Conservation (phyloP, 2,329 filamentous ascomycete species). For the Tolypocladium nubicola region DNA sequence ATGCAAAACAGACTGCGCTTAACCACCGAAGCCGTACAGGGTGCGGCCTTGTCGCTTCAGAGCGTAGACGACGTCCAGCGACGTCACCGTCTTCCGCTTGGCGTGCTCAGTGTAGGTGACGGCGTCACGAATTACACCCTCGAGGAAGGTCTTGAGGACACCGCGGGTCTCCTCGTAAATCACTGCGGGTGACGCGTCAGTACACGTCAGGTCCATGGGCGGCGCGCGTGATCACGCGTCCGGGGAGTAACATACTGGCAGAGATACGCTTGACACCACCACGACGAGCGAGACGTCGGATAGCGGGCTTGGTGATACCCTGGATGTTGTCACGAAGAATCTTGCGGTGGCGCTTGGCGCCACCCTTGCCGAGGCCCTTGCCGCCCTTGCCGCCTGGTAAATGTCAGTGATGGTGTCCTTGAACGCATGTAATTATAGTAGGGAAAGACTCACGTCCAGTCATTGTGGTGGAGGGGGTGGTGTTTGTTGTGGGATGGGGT, state of each 20-base stretch:
- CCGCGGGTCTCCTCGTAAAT: slow-evolving; percentile 72
- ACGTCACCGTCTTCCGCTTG: slow-evolving; percentile 72
- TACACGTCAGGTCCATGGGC: not conserved
- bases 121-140: slow-evolving; percentile 65
- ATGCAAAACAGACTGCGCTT: slow-evolving; percentile 27
- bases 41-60: slow-evolving; percentile 63
- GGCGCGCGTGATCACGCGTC: not conserved
- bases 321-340: slow-evolving; percentile 99
- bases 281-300: slow-evolving; percentile 96
- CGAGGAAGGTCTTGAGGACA: slow-evolving; percentile 70
- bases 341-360: slow-evolving; percentile 98
- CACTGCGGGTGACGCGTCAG: slow-evolving; percentile 28
- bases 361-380: slow-evolving; percentile 96
- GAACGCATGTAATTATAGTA: no score
- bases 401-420: not conserved
- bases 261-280: slow-evolving; percentile 99
- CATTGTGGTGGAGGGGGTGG: slow-evolving; percentile 13
- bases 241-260: slow-evolving; percentile 48
- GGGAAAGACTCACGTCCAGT: slow-evolving; percentile 22
- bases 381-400: slow-evolving; percentile 77
- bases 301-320: slow-evolving; percentile 97
- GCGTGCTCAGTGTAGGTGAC: slow-evolving; percentile 73
- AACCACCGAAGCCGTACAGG: slow-evolving; percentile 86
- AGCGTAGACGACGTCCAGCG: slow-evolving; percentile 57
- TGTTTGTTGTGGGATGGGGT: slow-evolving; percentile 4